Base-by-base conservation (phyloP, 805 yeast genomes). In the Naumovozyma castellii region DNA sequence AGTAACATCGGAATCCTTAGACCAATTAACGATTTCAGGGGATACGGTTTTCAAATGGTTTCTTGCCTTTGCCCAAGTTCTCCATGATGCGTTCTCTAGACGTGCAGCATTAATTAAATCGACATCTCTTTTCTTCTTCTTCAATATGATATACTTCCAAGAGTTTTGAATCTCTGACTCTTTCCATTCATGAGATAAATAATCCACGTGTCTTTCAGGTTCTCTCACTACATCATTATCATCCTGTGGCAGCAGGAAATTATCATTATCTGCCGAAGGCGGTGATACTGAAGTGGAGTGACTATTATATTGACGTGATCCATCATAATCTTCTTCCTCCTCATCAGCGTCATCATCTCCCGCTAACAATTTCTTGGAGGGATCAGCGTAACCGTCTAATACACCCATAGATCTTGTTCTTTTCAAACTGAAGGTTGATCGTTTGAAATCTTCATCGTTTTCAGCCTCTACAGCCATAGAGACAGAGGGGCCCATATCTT, bases 31-130 rank as follows among this genome's bases (percentile, higher is more conserved):
- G 29, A 76, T 73, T 53, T 86, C 94, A 1, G 99, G 98, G 15
- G 88, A 77, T 5, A 90, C 84, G 0, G 98, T 92, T 46, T 68
- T 68, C 38, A 82, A 66, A 42, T 83, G 75, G 48, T 80, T 76
- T 56, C 87, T 78, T 30, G 92, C 80, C 62, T 92, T 94, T 10
- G 94, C 87, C 98, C 97, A 92, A 3, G 97, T 92, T 61, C 98
- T 74, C 98, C 98, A 90, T 39, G 90, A 77, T 1, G 97, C 97
- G 56, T 84, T 84, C 57, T 84, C 94, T 38, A 84, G 66, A 43
- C 94, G 66, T 3, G 84, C 94, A 48, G 77, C 76, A 66, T 77
- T 78, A 31, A 95, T 94, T 44, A 84, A 82, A 55, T 84, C 90
- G 45, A 53, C 49, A 31, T 55, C 58, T 27, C 55, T 53, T 47